Conservation (phyloP, 306 rosid genomes). For the Arachis hypogaea region DNA sequence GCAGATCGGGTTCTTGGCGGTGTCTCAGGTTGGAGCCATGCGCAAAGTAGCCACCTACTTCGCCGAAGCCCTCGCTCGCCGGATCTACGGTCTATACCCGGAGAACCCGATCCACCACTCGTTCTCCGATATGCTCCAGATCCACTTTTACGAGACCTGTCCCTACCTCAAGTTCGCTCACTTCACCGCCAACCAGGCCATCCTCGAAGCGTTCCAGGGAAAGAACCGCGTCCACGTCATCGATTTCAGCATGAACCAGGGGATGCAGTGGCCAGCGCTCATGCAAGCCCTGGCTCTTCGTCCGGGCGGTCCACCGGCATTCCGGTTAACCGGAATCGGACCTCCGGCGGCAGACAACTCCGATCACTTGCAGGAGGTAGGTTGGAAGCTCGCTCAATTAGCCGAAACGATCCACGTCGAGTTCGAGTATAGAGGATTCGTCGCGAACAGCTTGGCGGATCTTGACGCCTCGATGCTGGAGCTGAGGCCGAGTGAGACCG, state of each 20-base stretch:
- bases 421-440: slow-evolving; percentile 85
- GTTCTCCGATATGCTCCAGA: slow-evolving; percentile 65
- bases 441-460: slow-evolving; percentile 82
- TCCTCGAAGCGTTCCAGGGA: slow-evolving; percentile 82
- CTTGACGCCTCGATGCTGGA: slow-evolving; percentile 91
- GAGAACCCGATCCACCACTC: slow-evolving; percentile 55
- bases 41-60: slow-evolving; percentile 85
- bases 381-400: slow-evolving; percentile 87
- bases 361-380: slow-evolving; percentile 86
- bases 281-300: slow-evolving; percentile 89
- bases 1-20: slow-evolving; percentile 71
- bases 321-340: slow-evolving; percentile 86
- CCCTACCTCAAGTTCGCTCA: slow-evolving; percentile 94
- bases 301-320: slow-evolving; percentile 82
- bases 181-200: slow-evolving; percentile 92
- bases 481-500: slow-evolving; percentile 63
- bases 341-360: slow-evolving; percentile 85
- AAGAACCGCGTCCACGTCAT: slow-evolving; percentile 79
- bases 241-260: slow-evolving; percentile 90
- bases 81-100: slow-evolving; percentile 67
- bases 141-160: slow-evolving; percentile 88
- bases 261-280: slow-evolving; percentile 98
- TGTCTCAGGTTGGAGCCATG: slow-evolving; percentile 91
- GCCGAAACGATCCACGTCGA: slow-evolving; percentile 75
- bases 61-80: slow-evolving; percentile 78